Percentiles rank a stretch among this genome's conserved stretches.
Conservation (phyloP, 2,329 filamentous ascomycete species). For the Hymenoscyphus scutula region DNA sequence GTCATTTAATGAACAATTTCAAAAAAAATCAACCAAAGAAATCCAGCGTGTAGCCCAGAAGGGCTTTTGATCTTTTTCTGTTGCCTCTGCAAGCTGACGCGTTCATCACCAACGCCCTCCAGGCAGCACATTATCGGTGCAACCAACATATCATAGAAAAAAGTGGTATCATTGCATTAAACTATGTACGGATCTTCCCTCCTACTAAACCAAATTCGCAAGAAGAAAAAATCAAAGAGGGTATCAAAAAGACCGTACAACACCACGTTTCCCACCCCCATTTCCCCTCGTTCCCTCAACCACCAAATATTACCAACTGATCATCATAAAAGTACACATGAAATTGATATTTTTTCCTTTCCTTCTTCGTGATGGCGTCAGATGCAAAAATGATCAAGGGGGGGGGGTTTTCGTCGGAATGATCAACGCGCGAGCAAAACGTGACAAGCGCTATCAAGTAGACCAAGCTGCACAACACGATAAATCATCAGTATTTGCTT, state of each 20-base stretch:
- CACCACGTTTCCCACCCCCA: neutral
- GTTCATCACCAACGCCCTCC: neutral
- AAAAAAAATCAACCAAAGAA: no score
- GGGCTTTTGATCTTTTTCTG: no score
- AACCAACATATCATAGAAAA: neutral
- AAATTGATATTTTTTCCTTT: neutral
- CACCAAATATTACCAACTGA: neutral
- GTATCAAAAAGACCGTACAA: constrained; percentile 3
- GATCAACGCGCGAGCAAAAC: neutral
- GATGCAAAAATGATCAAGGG: no score
- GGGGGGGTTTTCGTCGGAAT: neutral
- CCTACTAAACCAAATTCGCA: neutral
- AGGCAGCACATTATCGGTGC: neutral
- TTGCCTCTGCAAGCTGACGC: neutral
- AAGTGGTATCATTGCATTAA: neutral
- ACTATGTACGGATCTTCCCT: neutral
- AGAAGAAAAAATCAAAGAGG: neutral
- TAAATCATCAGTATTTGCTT: constrained; percentile 33
- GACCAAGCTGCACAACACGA: constrained; percentile 33
- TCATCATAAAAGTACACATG: neutral
- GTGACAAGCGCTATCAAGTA: constrained; percentile 20
- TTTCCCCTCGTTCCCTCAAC: neutral
- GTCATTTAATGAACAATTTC: no score
- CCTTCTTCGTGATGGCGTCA: neutral
- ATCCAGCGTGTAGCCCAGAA: no score